Conservation (phyloP, 2,329 filamentous ascomycete genomes). For the Botryotinia calthae region DNA sequence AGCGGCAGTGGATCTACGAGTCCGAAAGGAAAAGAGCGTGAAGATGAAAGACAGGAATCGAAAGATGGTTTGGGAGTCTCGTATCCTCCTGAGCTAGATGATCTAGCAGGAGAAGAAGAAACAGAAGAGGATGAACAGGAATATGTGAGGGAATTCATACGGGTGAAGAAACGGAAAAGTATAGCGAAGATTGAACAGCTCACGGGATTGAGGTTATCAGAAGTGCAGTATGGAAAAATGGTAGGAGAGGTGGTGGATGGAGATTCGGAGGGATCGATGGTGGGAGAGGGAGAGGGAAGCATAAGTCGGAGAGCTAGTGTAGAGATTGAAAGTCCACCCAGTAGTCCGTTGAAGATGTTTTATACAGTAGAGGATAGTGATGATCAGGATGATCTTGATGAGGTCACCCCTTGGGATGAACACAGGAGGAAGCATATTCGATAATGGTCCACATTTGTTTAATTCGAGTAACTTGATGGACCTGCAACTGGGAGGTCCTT, state of each 20-base stretch:
- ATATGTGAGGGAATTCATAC: slow-evolving; percentile 14
- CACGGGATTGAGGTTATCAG: slow-evolving; percentile 15
- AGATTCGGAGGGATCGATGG: not conserved
- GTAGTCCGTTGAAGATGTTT: slow-evolving; percentile 24
- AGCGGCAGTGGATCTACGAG: not conserved
- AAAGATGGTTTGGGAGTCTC: not conserved
- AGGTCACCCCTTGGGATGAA: slow-evolving; percentile 3
- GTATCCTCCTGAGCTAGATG: not conserved
- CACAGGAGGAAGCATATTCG: not conserved
- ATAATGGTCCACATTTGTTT: not conserved
- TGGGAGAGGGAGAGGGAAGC: not conserved
- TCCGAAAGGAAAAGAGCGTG: not conserved
- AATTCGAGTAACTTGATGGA: not conserved
- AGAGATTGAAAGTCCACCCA: slow-evolving; percentile 16
- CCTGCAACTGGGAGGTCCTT: not conserved
- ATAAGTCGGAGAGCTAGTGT: not conserved
- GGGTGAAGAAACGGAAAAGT: slow-evolving; percentile 19
- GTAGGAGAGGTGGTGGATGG: slow-evolving; percentile 11
- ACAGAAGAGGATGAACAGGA: slow-evolving; percentile 14
- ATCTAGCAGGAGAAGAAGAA: slow-evolving; percentile 12
- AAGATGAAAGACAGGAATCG: not conserved
- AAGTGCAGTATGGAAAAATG: slow-evolving; percentile 21
- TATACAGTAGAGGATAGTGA: slow-evolving; percentile 15
- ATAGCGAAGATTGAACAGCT: slow-evolving; percentile 20
- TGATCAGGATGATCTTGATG: slow-evolving; percentile 4